Base-by-base conservation (phyloP, 495 filamentous ascomycete genomes). In the Hypomontagnella submonticulosa region DNA sequence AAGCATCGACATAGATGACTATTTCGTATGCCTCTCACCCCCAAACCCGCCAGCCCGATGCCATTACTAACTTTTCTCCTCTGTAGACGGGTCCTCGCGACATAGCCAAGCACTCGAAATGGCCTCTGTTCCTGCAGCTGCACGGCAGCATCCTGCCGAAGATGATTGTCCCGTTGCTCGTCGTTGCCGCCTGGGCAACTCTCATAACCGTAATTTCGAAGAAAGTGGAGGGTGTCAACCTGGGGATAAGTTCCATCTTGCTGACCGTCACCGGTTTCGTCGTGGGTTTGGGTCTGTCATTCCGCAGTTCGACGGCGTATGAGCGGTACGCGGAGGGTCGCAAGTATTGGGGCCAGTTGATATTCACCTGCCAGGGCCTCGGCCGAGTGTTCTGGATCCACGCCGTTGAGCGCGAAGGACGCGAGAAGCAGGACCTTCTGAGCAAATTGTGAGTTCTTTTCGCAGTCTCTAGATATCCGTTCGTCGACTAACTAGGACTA, bases 211-310 rank as follows among this genome's bases (percentile, higher is more conserved):
- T 76, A 18, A 80, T 96, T 52, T 87, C 80, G 15, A 71, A 80
- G 51, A 80, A 79, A 27, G 81, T 85, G 19, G 73, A 84, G 30
- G 38, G 63, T 67, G 85, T 87, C 58, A 77, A 83, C 75, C 76
- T 91, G 2, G 83, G 83, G 16, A 87, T 95, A 20, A 83, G 84
- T 62, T 85, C 82, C 18, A 82, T 93, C 53, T 81, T 97, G 7
- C 83, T 97, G 33, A 96, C 91, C 11, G 88, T 96, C 9, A 85
- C 91, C 23, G 92, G 92, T 88, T 95, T 97, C 81, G 91, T 96
- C 61, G 90, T 97, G 67, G 90, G 89, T 81, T 75, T 96, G 71
- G 84, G 90, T 0, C 79, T 97, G 63, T 92, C 89, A 18, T 95
- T 97, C 79, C 88, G 92, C 48, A 90, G 86, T 64, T 90, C 90